Conservation (phyloP, 495 filamentous ascomycete species). For the Hapsidospora chrysogenum region DNA sequence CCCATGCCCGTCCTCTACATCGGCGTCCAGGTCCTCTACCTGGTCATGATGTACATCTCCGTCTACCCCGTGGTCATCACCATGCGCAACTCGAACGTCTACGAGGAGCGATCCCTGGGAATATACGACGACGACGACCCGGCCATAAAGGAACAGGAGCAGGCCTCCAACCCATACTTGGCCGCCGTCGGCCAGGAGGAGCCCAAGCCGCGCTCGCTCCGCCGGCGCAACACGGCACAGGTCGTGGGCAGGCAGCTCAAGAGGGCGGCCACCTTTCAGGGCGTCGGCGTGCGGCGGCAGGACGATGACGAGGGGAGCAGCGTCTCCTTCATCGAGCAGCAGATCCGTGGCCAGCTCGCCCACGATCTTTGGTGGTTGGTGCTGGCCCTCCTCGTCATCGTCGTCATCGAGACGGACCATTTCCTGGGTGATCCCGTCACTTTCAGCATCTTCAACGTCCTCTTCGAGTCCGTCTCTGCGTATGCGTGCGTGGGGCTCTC, state of each 20-base stretch:
- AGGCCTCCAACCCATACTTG: background rate
- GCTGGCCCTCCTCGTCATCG: conserved; percentile 54
- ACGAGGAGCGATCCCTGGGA: conserved; percentile 53
- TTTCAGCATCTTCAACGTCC: conserved; percentile 68
- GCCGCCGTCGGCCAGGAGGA: background rate
- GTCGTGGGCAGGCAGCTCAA: conserved; percentile 13
- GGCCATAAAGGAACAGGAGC: background rate
- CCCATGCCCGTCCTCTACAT: conserved; percentile 52
- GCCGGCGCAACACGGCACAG: conserved; percentile 8
- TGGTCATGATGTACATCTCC: conserved; percentile 90
- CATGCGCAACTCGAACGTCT: conserved; percentile 47
- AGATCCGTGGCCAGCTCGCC: conserved; percentile 64
- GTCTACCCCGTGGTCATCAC: conserved; percentile 62
- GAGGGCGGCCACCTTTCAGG: conserved; percentile 19
- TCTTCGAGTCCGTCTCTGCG: conserved; percentile 70
- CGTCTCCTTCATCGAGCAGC: conserved; percentile 37
- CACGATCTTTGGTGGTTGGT: conserved; percentile 83
- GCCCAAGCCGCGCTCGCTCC: conserved; percentile 6
- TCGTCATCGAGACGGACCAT: conserved; percentile 51
- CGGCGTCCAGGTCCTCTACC: conserved; percentile 61
- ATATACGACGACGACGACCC: conserved; percentile 39
- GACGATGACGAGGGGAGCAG: conserved; percentile 12
- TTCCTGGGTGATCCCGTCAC: conserved; percentile 48
- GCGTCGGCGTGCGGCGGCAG: conserved; percentile 13
- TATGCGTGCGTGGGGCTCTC: conserved; percentile 80